Percentiles rank a stretch among this genome's conserved stretches.
Conservation (phyloP, 129 eudicot species). For the Chrysanthemum seticuspe region DNA sequence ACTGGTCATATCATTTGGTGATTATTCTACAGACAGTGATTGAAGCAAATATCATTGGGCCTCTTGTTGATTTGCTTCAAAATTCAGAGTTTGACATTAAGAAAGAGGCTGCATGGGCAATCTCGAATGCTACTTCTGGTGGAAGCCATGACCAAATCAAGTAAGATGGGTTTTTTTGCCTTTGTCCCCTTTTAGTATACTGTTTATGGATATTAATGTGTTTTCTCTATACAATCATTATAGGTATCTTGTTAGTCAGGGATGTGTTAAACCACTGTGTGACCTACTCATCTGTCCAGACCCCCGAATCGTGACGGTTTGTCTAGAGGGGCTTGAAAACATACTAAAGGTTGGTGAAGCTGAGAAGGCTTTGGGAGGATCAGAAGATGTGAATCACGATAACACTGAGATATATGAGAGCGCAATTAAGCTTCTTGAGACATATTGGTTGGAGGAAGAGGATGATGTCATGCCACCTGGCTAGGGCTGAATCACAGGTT, state of each 20-base stretch:
- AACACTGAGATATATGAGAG: conserved; percentile 83
- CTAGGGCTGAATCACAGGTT: conserved; percentile 7
- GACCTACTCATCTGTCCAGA: conserved; percentile 81
- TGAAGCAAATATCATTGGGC: conserved; percentile 61
- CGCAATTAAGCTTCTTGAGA: conserved; percentile 79
- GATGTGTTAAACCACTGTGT: conserved; percentile 77
- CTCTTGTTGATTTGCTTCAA: conserved; percentile 72
- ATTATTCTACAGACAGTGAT: conserved; percentile 57
- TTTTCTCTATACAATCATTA: neutral
- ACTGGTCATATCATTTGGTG: conserved; percentile 2
- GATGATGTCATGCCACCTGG: conserved; percentile 65
- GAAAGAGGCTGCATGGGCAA: conserved; percentile 96
- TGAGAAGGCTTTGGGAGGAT: conserved; percentile 56
- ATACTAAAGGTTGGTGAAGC: conserved; percentile 80
- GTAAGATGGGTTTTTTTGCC: conserved; percentile 31
- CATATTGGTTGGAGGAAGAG: conserved; percentile 86
- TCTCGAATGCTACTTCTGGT: conserved; percentile 96
- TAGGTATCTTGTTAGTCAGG: conserved; percentile 80
- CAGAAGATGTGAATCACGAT: conserved; percentile 71
- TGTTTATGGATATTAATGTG: neutral
- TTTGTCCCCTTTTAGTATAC: neutral
- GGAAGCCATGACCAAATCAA: conserved; percentile 85
- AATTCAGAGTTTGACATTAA: conserved; percentile 89
- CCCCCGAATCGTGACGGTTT: conserved; percentile 81
- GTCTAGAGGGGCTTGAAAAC: conserved; percentile 85